Evolutionary conservation across 768 basidiomycete genomes (phyloP).

Genomic region (Kwoniella pini): DNA sequence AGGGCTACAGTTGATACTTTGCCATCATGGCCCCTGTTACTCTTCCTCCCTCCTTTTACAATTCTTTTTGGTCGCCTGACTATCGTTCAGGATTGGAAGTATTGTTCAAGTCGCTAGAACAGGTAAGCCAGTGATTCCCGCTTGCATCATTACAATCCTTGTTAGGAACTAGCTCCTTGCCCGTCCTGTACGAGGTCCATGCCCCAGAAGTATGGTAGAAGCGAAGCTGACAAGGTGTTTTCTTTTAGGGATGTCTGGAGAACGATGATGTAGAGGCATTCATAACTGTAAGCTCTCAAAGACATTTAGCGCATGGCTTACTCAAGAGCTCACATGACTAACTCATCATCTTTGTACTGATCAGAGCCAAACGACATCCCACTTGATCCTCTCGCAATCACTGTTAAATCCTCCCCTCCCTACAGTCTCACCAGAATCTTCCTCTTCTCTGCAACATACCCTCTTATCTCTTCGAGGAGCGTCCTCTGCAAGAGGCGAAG

Average conservation of each 20-base stretch:
- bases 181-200: not conserved
- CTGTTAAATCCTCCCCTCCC: constrained; percentile 61
- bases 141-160: no score
- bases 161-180: no score
- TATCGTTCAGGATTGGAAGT: constrained; percentile 80
- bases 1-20: no score
- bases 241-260: constrained; percentile 77
- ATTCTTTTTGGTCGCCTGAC: constrained; percentile 95
- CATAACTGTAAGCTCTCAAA: constrained; percentile 64
- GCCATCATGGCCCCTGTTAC: constrained; percentile 76
- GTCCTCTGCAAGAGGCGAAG: constrained; percentile 64
- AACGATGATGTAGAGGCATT: constrained; percentile 80
- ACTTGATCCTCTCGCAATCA: constrained; percentile 64
- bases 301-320: not conserved
- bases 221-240: not conserved
- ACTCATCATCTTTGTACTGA: not conserved
- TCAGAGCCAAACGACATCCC: constrained; percentile 64
- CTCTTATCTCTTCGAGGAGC: constrained; percentile 39
- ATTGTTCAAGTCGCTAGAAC: constrained; percentile 72
- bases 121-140: no score
- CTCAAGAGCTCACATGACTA: not conserved
- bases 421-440: constrained; percentile 43
- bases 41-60: constrained; percentile 81
- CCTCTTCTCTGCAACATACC: constrained; percentile 37
- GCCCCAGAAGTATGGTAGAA: not conserved